A percentile compares a stretch with the other conserved stretches of the same genome.
phyloP scores from a whole-genome alignment of 345 rosid species.

The Linum lewisii region DNA sequence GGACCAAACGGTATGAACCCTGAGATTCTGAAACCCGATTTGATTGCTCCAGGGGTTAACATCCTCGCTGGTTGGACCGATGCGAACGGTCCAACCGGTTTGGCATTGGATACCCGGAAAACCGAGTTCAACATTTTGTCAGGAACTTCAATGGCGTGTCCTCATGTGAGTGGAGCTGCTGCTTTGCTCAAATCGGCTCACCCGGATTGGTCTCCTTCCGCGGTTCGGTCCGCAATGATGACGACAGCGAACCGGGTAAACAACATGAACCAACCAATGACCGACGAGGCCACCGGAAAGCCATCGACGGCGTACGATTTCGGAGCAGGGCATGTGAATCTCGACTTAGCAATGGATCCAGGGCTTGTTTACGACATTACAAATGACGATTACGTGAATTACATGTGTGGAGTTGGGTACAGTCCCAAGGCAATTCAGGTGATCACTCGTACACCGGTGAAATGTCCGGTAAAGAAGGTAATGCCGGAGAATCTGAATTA shows the following conservation, averaged over 20 bases:
- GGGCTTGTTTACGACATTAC: constrained; percentile 67
- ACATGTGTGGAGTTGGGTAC: constrained; percentile 61
- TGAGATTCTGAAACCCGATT: constrained; percentile 67
- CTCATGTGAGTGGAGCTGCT: constrained; percentile 74
- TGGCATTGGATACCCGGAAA: constrained; percentile 52
- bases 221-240: constrained; percentile 76
- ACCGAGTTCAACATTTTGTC: constrained; percentile 74
- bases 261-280: constrained; percentile 52
- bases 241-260: constrained; percentile 53
- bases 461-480: constrained; percentile 48
- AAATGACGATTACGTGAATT: constrained; percentile 49
- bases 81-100: constrained; percentile 60
- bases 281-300: constrained; percentile 70
- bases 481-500: constrained; percentile 64
- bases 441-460: constrained; percentile 43
- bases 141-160: constrained; percentile 84
- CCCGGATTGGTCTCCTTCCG: constrained; percentile 70
- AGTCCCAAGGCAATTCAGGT: constrained; percentile 59
- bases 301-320: constrained; percentile 45
- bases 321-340: constrained; percentile 65
- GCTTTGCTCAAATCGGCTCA: constrained; percentile 79
- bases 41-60: constrained; percentile 87
- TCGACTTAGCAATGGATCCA: constrained; percentile 67
- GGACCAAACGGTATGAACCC: constrained; percentile 73
- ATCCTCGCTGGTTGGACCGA: constrained; percentile 86